Conservation (phyloP, 495 filamentous ascomycete species). For the Aspergillus haitiensis region DNA sequence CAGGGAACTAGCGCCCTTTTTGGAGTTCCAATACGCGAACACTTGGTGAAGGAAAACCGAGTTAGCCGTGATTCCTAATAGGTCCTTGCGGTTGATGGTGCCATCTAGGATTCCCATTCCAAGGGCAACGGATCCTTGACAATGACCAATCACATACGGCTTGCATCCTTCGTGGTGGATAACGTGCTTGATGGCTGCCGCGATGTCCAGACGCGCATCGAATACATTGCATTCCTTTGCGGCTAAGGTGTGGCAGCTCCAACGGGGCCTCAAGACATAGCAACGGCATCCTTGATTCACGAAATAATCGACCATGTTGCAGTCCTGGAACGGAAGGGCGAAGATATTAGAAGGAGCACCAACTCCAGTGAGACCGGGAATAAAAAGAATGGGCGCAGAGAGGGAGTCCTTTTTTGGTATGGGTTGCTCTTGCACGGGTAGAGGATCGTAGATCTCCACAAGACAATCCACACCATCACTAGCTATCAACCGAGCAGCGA, state of each 20-base stretch:
- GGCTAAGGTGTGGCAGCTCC: constrained; percentile 55
- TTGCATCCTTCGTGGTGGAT: constrained; percentile 36
- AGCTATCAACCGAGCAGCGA: neutral
- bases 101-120: constrained; percentile 63
- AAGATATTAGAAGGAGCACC: constrained; percentile 64
- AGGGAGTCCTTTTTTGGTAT: neutral
- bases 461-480: constrained; percentile 1
- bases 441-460: constrained; percentile 14
- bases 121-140: constrained; percentile 64
- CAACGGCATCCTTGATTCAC: constrained; percentile 58
- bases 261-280: constrained; percentile 60
- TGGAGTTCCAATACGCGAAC: constrained; percentile 57
- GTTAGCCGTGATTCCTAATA: constrained; percentile 58
- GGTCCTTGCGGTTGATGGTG: constrained; percentile 41
- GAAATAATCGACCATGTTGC: constrained; percentile 67
- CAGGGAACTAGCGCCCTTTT: constrained; percentile 55
- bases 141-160: constrained; percentile 64
- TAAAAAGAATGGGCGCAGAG: constrained; percentile 11
- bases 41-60: constrained; percentile 67
- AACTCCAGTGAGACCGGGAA: constrained; percentile 59
- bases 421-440: neutral
- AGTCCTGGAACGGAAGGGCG: constrained; percentile 62
- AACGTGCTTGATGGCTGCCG: constrained; percentile 57
- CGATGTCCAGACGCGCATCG: constrained; percentile 62
- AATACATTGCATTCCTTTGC: constrained; percentile 58